Percentiles rank a stretch among this genome's conserved stretches.
These are phyloP conservation scores for Primulina huaijiensis DNA, from an alignment of 257 asterid genomes.

Conservation along the genomic window DNA sequence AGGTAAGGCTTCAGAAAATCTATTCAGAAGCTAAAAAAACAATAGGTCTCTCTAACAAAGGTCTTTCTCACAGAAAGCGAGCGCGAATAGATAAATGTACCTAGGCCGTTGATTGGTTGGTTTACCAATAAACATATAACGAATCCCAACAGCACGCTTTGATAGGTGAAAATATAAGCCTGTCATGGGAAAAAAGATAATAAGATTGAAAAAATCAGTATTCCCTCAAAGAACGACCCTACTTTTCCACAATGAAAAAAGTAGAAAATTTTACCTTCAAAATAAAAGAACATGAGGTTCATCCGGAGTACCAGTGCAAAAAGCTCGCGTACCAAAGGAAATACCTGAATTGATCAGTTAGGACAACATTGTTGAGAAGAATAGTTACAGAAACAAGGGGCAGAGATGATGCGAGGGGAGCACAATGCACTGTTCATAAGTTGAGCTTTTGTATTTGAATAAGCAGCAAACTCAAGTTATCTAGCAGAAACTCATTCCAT, in stretches of 20 bases:
- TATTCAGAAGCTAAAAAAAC: neutral
- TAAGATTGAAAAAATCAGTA: slow-evolving; percentile 17
- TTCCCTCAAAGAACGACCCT: slow-evolving; percentile 14
- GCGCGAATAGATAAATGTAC: slow-evolving; percentile 34
- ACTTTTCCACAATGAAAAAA: slow-evolving; percentile 21
- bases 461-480: slow-evolving; percentile 3
- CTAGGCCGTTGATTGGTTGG: slow-evolving; percentile 86
- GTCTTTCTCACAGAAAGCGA: neutral
- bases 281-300: slow-evolving; percentile 96
- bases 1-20: neutral
- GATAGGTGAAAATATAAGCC: slow-evolving; percentile 93
- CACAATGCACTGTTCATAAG: slow-evolving; percentile 1
- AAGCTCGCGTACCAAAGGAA: slow-evolving; percentile 75
- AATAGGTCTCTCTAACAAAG: slow-evolving; percentile 2
- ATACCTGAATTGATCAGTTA: slow-evolving; percentile 46
- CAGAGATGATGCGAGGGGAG: slow-evolving; percentile 1
- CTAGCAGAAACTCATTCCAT: slow-evolving; percentile 21
- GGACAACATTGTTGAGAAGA: neutral
- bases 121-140: slow-evolving; percentile 89
- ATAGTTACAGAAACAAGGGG: neutral
- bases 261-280: slow-evolving; percentile 65
- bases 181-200: slow-evolving; percentile 30
- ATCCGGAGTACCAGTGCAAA: slow-evolving; percentile 79
- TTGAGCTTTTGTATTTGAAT: slow-evolving; percentile 2
- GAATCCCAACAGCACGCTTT: slow-evolving; percentile 88